phyloP scores from a whole-genome alignment of 2,329 filamentous ascomycete species.

The Neopestalotiopsis rosae region DNA sequence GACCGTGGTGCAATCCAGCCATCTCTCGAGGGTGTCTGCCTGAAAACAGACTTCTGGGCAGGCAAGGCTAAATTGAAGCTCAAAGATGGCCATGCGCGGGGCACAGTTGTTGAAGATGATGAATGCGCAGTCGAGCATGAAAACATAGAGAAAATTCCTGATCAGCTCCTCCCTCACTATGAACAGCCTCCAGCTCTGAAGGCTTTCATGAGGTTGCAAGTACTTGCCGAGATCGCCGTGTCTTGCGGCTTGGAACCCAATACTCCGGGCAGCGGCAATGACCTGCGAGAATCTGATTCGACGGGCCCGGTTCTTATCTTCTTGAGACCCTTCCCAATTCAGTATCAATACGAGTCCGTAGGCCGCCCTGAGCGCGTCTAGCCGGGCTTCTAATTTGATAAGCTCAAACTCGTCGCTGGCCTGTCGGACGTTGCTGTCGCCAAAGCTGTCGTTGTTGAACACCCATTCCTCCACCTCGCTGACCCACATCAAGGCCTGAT shows the following conservation, averaged over 20 bases:
- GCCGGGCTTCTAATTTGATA: not conserved
- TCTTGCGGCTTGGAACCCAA: not conserved
- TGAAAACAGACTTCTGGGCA: conserved; percentile 35
- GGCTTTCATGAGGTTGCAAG: not conserved
- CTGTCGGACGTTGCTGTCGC: not conserved
- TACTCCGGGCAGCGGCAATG: conserved; percentile 25
- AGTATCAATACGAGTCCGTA: conserved; percentile 31
- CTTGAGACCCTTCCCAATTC: conserved; percentile 30
- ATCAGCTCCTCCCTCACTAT: conserved; percentile 32
- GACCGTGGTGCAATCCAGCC: conserved; percentile 22
- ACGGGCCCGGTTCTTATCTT: conserved; percentile 27
- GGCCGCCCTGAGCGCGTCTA: conserved; percentile 26
- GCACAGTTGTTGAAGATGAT: conserved; percentile 35
- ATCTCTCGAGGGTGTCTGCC: conserved; percentile 29
- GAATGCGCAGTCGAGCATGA: conserved; percentile 34
- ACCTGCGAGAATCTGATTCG: conserved; percentile 30
- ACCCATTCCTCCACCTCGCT: conserved; percentile 29
- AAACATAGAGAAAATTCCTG: conserved; percentile 32
- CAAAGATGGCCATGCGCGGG: conserved; percentile 32
- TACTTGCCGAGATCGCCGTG: not conserved
- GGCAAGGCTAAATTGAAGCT: conserved; percentile 32
- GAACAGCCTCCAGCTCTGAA: conserved; percentile 6
- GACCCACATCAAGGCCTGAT: conserved; percentile 26
- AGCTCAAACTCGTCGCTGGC: not conserved
- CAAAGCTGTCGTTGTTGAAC: conserved; percentile 27